Conservation (phyloP, 1,284 basidiomycete species). For the Ganoderma leucocontextum region DNA sequence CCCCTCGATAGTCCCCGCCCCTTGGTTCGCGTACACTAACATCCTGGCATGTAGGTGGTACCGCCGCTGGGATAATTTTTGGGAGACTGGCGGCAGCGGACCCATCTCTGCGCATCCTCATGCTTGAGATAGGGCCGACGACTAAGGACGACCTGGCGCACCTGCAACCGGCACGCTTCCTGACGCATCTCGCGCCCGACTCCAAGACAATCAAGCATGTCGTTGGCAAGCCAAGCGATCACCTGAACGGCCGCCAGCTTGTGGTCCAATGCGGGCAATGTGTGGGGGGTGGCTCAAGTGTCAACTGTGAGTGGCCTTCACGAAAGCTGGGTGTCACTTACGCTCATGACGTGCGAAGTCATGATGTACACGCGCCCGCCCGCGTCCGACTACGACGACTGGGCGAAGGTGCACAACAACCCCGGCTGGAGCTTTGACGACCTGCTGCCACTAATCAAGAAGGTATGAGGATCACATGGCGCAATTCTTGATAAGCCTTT, state of each 20-base stretch:
- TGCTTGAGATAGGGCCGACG: conserved; percentile 51
- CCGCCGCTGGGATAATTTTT: conserved; percentile 50
- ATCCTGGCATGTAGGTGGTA: conserved; percentile 45
- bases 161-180: conserved; percentile 44
- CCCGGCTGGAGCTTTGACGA: conserved; percentile 59
- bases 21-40: not conserved
- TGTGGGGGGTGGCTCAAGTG: conserved; percentile 63
- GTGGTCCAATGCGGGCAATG: conserved; percentile 52
- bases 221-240: conserved; percentile 37
- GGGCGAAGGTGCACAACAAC: conserved; percentile 54
- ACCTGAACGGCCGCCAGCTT: conserved; percentile 51
- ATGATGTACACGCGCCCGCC: conserved; percentile 59
- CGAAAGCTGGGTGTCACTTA: not conserved
- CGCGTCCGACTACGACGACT: conserved; percentile 64
- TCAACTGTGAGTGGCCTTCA: conserved; percentile 55
- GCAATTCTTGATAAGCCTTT: not conserved
- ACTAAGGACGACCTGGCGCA: conserved; percentile 41
- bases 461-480: conserved; percentile 20
- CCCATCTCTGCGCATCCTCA: conserved; percentile 48
- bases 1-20: not conserved
- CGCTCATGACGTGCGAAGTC: conserved; percentile 26
- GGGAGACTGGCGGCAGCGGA: conserved; percentile 53
- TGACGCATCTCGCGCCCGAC: conserved; percentile 38
- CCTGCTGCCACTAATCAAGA: conserved; percentile 48
- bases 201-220: conserved; percentile 33